These are phyloP conservation scores for Vinca minor DNA, from an alignment of 257 asterid genomes.

Conservation along the genomic window DNA sequence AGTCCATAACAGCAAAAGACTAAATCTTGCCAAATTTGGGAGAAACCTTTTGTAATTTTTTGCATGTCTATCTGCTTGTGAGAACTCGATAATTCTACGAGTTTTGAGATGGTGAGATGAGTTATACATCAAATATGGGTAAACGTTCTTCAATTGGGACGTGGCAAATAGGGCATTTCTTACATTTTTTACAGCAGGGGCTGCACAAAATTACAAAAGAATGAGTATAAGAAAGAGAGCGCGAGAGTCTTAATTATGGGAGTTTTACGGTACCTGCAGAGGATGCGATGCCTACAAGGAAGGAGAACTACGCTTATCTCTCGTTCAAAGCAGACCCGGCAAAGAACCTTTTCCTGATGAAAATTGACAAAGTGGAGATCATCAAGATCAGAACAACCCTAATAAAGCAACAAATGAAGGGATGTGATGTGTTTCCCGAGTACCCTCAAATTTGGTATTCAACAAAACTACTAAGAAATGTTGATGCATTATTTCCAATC, in stretches of 20 bases:
- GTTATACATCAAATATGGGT: conserved; percentile 97
- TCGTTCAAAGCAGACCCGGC: conserved; percentile 91
- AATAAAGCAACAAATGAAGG: background rate
- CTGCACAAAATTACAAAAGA: conserved; percentile 34
- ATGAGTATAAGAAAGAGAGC: conserved; percentile 5
- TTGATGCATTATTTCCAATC: background rate
- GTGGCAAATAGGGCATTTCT: conserved; percentile 91
- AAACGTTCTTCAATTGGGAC: conserved; percentile 55
- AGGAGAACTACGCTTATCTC: conserved; percentile 88
- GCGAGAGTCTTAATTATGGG: background rate
- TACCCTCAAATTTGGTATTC: background rate
- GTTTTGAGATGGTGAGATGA: conserved; percentile 6
- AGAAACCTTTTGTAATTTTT: conserved; percentile 20
- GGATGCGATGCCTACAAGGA: conserved; percentile 92
- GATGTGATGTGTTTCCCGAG: background rate
- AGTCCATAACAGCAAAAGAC: conserved; percentile 25
- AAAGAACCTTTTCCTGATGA: conserved; percentile 80
- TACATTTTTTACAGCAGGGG: conserved; percentile 71
- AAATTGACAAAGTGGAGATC: background rate
- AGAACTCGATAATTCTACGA: background rate
- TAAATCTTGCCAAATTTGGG: conserved; percentile 18
- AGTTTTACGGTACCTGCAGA: conserved; percentile 60
- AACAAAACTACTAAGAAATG: background rate
- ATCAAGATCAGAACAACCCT: background rate
- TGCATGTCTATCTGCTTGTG: conserved; percentile 4